Conservation (phyloP, 2,329 filamentous ascomycete genomes). For the Botrytis tulipae region DNA sequence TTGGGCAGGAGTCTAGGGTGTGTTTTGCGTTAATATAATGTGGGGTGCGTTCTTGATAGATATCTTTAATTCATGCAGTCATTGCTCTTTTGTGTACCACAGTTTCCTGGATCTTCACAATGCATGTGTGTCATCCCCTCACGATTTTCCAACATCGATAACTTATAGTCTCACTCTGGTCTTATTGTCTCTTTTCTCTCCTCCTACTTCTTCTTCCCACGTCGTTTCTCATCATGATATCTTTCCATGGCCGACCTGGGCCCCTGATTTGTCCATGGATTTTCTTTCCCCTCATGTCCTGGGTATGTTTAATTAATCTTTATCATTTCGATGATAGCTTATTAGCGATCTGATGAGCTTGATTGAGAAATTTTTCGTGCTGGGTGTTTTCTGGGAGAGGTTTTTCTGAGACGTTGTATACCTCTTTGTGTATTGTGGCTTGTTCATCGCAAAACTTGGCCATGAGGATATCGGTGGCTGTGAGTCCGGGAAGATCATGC, state of each 20-base stretch:
- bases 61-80: not conserved
- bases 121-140: not conserved
- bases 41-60: not conserved
- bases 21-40: not conserved
- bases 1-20: not conserved
- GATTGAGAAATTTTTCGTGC: not conserved
- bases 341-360: not conserved
- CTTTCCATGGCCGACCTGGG: not conserved
- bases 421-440: not conserved
- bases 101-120: not conserved
- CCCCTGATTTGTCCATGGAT: not conserved
- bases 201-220: not conserved
- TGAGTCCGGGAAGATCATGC: conserved; percentile 65
- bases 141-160: not conserved
- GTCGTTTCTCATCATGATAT: not conserved
- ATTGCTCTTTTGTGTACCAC: not conserved
- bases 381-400: not conserved
- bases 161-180: not conserved
- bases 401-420: not conserved
- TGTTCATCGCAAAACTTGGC: conserved; percentile 55
- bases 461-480: conserved; percentile 59
- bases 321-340: not conserved
- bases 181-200: not conserved
- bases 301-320: not conserved
- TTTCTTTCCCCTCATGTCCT: not conserved